phyloP scores from a whole-genome alignment of 768 basidiomycete species.

The Amanita inopinata region DNA sequence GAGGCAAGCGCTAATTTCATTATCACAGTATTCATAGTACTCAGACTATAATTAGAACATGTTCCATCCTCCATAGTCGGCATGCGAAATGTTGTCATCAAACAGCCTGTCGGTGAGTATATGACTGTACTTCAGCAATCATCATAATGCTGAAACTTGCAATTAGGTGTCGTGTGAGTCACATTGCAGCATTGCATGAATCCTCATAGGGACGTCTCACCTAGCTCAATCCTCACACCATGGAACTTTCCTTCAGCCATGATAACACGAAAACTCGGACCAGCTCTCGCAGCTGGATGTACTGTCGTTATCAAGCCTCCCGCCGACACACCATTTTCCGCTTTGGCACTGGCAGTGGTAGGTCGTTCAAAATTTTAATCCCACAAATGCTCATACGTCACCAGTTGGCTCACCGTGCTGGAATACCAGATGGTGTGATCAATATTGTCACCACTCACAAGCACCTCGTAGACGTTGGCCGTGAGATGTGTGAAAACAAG shows the following conservation, averaged over 20 bases:
- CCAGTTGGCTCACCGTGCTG: conserved; percentile 80
- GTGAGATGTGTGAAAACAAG: conserved; percentile 89
- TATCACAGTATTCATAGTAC: neutral
- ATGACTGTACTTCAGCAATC: neutral
- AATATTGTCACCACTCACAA: conserved; percentile 88
- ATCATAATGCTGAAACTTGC: neutral
- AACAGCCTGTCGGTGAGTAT: conserved; percentile 76
- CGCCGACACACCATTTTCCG: conserved; percentile 90
- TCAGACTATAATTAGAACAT: conserved; percentile 40
- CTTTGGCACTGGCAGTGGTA: conserved; percentile 87
- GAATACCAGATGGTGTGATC: conserved; percentile 89
- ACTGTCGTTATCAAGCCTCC: conserved; percentile 93
- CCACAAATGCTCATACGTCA: neutral
- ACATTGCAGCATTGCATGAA: neutral
- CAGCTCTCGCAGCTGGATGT: conserved; percentile 93
- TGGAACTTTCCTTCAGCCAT: conserved; percentile 97
- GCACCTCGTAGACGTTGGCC: conserved; percentile 79
- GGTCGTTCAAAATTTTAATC: neutral
- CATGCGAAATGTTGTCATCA: conserved; percentile 80
- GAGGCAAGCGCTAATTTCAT: conserved; percentile 38
- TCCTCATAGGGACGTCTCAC: neutral
- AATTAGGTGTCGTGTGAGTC: conserved; percentile 32
- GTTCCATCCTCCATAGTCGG: conserved; percentile 68
- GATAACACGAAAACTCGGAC: conserved; percentile 85
- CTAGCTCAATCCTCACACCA: conserved; percentile 69